Conservation (phyloP, 805 yeast species). For the Ogataea minuta region DNA sequence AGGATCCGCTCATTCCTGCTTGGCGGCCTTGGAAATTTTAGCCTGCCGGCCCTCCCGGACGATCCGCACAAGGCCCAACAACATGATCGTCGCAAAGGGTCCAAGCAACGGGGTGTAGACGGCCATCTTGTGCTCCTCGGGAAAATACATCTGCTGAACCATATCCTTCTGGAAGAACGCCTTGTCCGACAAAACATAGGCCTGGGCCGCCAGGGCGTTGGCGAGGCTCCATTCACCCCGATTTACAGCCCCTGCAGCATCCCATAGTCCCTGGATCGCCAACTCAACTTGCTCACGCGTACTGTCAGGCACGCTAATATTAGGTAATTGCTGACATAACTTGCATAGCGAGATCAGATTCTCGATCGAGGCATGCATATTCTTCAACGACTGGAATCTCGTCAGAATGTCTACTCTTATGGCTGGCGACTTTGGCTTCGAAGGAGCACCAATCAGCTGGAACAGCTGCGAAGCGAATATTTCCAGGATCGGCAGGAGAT, state of each 20-base stretch:
- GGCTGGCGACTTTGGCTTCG: slow-evolving; percentile 52
- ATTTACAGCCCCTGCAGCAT: slow-evolving; percentile 35
- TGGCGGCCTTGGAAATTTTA: background rate
- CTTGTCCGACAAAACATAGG: slow-evolving; percentile 57
- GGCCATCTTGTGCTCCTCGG: slow-evolving; percentile 93
- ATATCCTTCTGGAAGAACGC: slow-evolving; percentile 94
- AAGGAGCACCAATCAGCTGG: slow-evolving; percentile 67
- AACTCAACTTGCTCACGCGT: slow-evolving; percentile 57
- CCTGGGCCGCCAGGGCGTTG: slow-evolving; percentile 44
- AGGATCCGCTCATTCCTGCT: background rate
- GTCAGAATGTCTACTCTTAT: slow-evolving; percentile 65
- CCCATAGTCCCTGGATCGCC: slow-evolving; percentile 44
- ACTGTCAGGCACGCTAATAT: slow-evolving; percentile 78
- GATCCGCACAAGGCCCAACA: slow-evolving; percentile 49
- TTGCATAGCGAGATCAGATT: slow-evolving; percentile 72
- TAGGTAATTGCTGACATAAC: slow-evolving; percentile 63
- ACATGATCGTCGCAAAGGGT: slow-evolving; percentile 68
- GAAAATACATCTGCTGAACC: slow-evolving; percentile 94
- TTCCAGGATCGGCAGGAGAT: slow-evolving; percentile 58
- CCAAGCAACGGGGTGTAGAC: slow-evolving; percentile 90
- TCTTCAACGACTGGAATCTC: slow-evolving; percentile 55
- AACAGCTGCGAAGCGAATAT: slow-evolving; percentile 74
- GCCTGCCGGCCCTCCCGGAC: slow-evolving; percentile 10
- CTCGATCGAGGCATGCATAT: slow-evolving; percentile 60
- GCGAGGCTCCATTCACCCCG: slow-evolving; percentile 38